Base-by-base conservation (phyloP, 805 yeast genomes). In the Suhomyces prunicola region DNA sequence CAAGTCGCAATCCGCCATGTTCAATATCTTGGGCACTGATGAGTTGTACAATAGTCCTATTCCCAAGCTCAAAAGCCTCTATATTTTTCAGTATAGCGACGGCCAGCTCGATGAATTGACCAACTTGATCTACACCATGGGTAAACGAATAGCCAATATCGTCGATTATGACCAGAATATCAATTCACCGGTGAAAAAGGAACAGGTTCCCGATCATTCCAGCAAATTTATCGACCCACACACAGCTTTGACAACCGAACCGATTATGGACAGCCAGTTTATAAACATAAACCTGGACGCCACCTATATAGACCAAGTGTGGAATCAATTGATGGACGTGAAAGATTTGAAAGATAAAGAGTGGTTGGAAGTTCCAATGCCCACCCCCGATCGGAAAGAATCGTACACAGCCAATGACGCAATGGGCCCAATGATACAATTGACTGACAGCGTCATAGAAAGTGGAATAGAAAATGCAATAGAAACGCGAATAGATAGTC, bases 311-410 rank as follows among this genome's bases (percentile, higher is more conserved):
- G 57, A 56, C 41, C 56, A 56, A 36, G 53, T 56, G 54, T 56
- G 59, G 57, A 48, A 51, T 17, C 53, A 47, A 47, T 49, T 53
- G 51, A 27, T 56, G 52, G 55, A 54, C 7, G 49, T 51, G 53
- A 52, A 56, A 15, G 50, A 26, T 23, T 42, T 29, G 33, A 29
- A 29, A 5, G 46, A 23, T 15, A 17, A 35, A 33, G 36, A 33
- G n/a, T 33, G 42, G 24, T 12, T 19, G 23, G 17, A 17, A 19
- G 42, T 12, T 17, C n/a, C 42, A 7, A 29, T 29, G 13, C 10
- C 31, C 3, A 9, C 27, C 19, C 19, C 19, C 19, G 19, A 19
- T 26, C 7, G 27, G 27, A 26, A 26, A 26, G 27, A 7, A 26
- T 6, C 27, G 8, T 26, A 26, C 27, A 26, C 5, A 27, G 26